Percentiles rank a stretch among this genome's conserved stretches.
Conservation (phyloP, 106 monocot genomes). For the Ottelia alismoides region DNA sequence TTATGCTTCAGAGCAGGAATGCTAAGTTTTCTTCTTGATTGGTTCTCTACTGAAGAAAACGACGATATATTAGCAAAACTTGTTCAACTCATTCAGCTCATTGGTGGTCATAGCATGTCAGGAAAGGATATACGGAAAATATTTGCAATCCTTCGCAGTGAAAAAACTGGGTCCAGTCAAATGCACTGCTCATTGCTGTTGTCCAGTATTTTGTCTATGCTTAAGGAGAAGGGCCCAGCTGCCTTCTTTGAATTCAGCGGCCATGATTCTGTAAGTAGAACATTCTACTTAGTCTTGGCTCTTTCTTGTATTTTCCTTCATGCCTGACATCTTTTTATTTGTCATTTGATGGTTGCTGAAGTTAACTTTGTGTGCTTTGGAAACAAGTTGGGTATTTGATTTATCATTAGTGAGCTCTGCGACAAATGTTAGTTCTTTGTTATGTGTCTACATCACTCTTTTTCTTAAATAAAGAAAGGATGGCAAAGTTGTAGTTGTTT, state of each 20-base stretch:
- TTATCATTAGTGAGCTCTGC: too few species aligned
- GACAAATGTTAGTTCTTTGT: too few species aligned
- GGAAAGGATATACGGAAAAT: slow-evolving; percentile 94
- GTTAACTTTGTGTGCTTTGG: too few species aligned
- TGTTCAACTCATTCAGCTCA: slow-evolving; percentile 63
- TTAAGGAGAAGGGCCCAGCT: slow-evolving; percentile 88
- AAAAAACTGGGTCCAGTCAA: slow-evolving; percentile 39
- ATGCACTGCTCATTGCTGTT: slow-evolving; percentile 64
- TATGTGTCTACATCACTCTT: too few species aligned
- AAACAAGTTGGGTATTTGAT: too few species aligned
- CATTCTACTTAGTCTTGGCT: background rate
- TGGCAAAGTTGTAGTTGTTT: too few species aligned
- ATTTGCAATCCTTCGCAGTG: slow-evolving; percentile 76
- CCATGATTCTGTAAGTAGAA: slow-evolving; percentile 64
- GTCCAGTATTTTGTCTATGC: slow-evolving; percentile 57
- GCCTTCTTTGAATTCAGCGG: slow-evolving; percentile 96
- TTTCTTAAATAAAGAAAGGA: too few species aligned
- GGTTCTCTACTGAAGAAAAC: slow-evolving; percentile 60
- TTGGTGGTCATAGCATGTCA: slow-evolving; percentile 93
- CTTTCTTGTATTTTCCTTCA: background rate
- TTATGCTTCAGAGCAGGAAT: slow-evolving; percentile 73
- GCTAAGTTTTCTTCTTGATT: slow-evolving; percentile 91
- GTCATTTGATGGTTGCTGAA: background rate
- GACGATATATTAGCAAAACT: slow-evolving; percentile 47
- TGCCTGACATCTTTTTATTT: background rate